These are phyloP conservation scores for Haberlea rhodopensis DNA, from an alignment of 257 asterid species.

Conservation along the genomic window DNA sequence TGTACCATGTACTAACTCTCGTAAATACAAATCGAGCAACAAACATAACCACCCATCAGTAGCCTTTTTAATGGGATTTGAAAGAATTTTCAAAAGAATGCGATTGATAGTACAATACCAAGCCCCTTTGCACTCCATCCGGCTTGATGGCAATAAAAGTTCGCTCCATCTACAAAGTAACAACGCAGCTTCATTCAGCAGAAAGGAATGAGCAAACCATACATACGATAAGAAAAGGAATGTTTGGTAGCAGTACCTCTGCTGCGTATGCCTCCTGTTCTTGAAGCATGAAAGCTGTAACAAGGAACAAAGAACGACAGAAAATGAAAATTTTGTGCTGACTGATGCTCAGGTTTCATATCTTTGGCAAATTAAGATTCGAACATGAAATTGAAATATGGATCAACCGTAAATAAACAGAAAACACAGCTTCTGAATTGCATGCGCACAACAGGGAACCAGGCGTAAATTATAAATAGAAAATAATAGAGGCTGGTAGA, in stretches of 20 bases:
- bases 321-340: slow-evolving; percentile 20
- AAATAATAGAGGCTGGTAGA: slow-evolving; percentile 10
- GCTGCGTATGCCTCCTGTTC: slow-evolving; percentile 95
- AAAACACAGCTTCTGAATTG: slow-evolving; percentile 5
- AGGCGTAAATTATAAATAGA: not conserved
- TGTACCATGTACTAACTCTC: not conserved
- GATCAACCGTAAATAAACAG: not conserved
- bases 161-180: slow-evolving; percentile 62
- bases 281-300: slow-evolving; percentile 75
- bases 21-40: slow-evolving; percentile 12
- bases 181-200: slow-evolving; percentile 26
- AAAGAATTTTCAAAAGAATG: slow-evolving; percentile 20
- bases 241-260: slow-evolving; percentile 44
- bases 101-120: slow-evolving; percentile 49
- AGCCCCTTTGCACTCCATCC: slow-evolving; percentile 98
- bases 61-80: slow-evolving; percentile 5
- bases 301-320: slow-evolving; percentile 18
- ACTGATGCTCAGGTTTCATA: not conserved
- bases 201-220: slow-evolving; percentile 9
- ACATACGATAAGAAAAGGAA: slow-evolving; percentile 16
- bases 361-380: slow-evolving; percentile 12
- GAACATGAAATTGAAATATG: slow-evolving; percentile 3
- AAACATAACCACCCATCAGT: slow-evolving; percentile 12
- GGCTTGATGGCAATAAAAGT: slow-evolving; percentile 98
- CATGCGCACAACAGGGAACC: not conserved